Evolutionary conservation across 495 filamentous ascomycete species (phyloP).

Genomic region (Penicillium cinerascens): DNA sequence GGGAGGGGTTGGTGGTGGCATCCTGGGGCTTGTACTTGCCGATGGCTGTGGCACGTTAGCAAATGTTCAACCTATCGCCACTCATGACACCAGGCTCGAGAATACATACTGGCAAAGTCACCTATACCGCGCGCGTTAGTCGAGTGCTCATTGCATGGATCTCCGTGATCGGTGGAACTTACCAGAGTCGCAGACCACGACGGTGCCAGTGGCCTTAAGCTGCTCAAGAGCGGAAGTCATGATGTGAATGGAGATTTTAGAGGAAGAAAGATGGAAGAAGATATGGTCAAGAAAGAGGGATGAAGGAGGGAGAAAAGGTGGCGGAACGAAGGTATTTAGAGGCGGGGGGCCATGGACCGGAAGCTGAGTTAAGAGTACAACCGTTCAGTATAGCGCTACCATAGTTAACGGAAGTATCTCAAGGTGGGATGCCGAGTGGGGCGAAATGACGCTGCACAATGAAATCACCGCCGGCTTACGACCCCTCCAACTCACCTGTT

Average conservation of each 20-base stretch:
- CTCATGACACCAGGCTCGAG: not conserved
- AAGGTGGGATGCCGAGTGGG: constrained; percentile 34
- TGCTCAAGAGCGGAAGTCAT: constrained; percentile 92
- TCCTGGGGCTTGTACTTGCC: constrained; percentile 99
- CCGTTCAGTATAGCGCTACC: not conserved
- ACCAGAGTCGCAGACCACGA: constrained; percentile 96
- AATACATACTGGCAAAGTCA: constrained; percentile 72
- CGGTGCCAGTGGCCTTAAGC: constrained; percentile 93
- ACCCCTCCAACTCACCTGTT: not conserved
- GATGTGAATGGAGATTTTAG: constrained; percentile 25
- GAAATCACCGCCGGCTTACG: constrained; percentile 13
- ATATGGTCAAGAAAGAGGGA: constrained; percentile 17
- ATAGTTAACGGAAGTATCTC: constrained; percentile 18
- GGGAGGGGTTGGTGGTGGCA: constrained; percentile 97
- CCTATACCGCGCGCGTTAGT: constrained; percentile 41
- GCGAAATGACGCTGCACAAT: constrained; percentile 33
- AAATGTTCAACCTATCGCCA: not conserved
- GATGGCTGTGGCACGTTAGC: constrained; percentile 63
- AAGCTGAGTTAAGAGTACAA: constrained; percentile 17
- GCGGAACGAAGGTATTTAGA: constrained; percentile 27
- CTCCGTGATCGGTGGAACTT: constrained; percentile 38
- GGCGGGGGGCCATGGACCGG: constrained; percentile 21
- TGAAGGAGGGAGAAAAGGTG: constrained; percentile 26
- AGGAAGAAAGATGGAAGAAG: constrained; percentile 4
- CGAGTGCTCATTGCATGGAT: constrained; percentile 9